A percentile compares a stretch with the other conserved stretches of the same genome.
These are phyloP conservation scores for Toxicodendron radicans DNA, from an alignment of 345 rosid genomes.

Conservation along the genomic window DNA sequence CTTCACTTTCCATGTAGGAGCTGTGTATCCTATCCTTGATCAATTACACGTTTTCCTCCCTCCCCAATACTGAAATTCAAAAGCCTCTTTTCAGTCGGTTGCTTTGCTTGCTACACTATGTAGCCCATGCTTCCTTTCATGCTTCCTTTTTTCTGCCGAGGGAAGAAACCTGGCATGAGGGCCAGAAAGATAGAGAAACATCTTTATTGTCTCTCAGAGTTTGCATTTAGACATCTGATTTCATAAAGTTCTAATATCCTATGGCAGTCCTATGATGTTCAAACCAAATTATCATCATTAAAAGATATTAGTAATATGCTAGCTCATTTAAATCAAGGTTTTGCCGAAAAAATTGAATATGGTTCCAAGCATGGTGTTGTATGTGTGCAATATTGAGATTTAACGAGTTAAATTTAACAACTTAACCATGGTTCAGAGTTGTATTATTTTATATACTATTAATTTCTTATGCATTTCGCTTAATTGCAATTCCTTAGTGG, in stretches of 20 bases:
- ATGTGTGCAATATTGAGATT: not conserved
- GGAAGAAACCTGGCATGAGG: too few relatives aligned
- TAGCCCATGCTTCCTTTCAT: too few relatives aligned
- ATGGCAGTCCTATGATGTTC: not conserved
- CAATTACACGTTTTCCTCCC: too few relatives aligned
- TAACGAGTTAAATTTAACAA: not conserved
- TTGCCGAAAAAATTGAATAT: not conserved
- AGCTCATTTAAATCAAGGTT: not conserved
- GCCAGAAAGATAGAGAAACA: not conserved
- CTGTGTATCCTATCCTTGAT: too few relatives aligned
- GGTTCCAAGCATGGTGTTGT: not conserved
- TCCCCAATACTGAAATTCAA: too few relatives aligned
- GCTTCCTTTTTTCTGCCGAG: too few relatives aligned
- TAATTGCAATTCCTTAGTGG: not conserved
- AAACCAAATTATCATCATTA: not conserved
- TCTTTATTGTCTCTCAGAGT: not conserved
- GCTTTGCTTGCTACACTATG: too few relatives aligned
- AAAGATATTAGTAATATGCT: not conserved
- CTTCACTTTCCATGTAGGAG: too few relatives aligned
- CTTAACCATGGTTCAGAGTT: not conserved
- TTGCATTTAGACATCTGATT: not conserved
- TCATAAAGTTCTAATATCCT: not conserved
- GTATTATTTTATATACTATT: not conserved
- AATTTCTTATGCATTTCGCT: not conserved
- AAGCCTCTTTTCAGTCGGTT: too few relatives aligned